Evolutionary conservation across 768 basidiomycete species (phyloP), one percentile per base, ranked within the genome.

Genomic region (Serendipita indica): DNA sequence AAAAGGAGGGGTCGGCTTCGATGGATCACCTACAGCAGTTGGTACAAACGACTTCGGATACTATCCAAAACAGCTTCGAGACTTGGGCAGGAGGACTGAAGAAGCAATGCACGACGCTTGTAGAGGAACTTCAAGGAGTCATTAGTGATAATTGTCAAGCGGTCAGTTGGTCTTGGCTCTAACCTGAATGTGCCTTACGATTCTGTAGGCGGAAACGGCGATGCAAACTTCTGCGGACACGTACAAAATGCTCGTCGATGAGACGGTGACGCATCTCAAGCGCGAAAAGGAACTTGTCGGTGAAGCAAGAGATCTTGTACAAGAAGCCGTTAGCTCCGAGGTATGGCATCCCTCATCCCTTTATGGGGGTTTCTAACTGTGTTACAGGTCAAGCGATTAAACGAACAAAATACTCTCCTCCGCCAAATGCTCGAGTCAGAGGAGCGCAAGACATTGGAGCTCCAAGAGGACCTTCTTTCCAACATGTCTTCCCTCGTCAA

Each of bases 381-480:
- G 20, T 16, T 30, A 1, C 22, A 71, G 72, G 77, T 86, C 39
- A 66, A 69, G 3, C 79, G 79, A 22, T 73, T 92, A 20, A 77
- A 77, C 62, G 73, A 77, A 57, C 89, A 93, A 68, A 94, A 93
- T 65, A 73, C 74, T 28, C 70, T 75, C 6, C 74, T 96, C 39
- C 69, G 71, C 4, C 73, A 74, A 39, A 70, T 88, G 63, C 72
- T 93, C 12, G 78, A 80, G 61, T 69, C 76, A 14, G 89, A 94
- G 68, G 80, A 79, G 66, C 66, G 68, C 13, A 83, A 80, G 61
- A 77, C 84, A 0, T 80, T 83, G 25, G 78, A 75, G 52, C 79
- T 85, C 1, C 84, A 81, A 60, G 80, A 82, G 39, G 84, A 86
- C 37, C 68, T 94, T 12, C 69, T 92, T n/a, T 77, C 83, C 39